Base-by-base conservation (phyloP, 805 yeast species). In the Candida koratica region DNA sequence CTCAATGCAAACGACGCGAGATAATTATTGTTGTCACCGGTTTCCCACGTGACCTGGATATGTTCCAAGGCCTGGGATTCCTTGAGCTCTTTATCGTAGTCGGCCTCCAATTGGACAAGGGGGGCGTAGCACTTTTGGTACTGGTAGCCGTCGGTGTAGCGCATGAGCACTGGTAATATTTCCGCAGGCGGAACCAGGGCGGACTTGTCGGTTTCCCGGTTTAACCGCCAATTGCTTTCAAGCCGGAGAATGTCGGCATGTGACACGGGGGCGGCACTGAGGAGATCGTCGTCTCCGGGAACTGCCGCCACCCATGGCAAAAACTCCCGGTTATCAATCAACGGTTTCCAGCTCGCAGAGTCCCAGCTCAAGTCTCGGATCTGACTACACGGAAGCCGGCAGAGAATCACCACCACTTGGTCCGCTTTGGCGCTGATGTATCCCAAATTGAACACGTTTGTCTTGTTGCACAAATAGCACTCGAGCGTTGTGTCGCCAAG, bases 351-450 rank as follows among this genome's bases (percentile, higher is more conserved):
- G 42, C 84, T 82, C 27, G 69, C 74, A 0, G 89, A 80, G 49
- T 87, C 95, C 97, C 96, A 89, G 49, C 81, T 79, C 18, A 73
- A 61, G 56, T 83, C 86, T 45, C 82, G 79, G 6, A 70, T 58
- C 52, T 80, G 88, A 1, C 95, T 81, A 58, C 97, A 89, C 1
- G 96, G 96, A 37, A 85, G 66, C 38, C 97, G 77, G 60, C 97
- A 89, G 32, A 89, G 59, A 28, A 88, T 72, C 4, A 89, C 95
- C 41, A 89, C 89, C 25, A 87, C 88, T 4, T 88, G 79, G 46
- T 86, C 94, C 40, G 80, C 75, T 52, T 84, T 85, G 4, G 96
- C 96, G 17, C 88, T 73, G 11, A 89, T 93, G 58, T 81, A 87
- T 0, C 97, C 97, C 25, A 89, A 64, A 17, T 81, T 68, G 48